phyloP scores from a whole-genome alignment of 768 basidiomycete species.

The Mycena vulgaris region DNA sequence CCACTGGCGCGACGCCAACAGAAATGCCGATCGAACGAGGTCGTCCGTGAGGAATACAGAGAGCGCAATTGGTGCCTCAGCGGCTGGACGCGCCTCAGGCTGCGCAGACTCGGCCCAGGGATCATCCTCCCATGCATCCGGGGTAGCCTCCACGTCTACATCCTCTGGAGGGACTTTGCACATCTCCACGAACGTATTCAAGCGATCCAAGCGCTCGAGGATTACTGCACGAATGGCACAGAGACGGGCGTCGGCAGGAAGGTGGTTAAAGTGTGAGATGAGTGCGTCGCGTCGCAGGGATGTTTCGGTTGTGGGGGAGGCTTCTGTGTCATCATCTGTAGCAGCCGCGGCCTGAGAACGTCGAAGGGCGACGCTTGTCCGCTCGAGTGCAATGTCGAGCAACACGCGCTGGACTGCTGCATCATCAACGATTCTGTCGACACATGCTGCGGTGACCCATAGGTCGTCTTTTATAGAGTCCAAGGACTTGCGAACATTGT shows the following conservation, averaged over 20 bases:
- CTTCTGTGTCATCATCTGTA: slow-evolving; percentile 40
- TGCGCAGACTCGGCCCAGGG: slow-evolving; percentile 76
- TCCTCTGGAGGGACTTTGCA: slow-evolving; percentile 57
- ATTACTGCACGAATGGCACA: slow-evolving; percentile 78
- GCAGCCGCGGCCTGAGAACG: slow-evolving; percentile 59
- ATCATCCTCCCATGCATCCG: slow-evolving; percentile 84
- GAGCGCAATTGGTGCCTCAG: slow-evolving; percentile 66
- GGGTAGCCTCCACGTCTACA: slow-evolving; percentile 62
- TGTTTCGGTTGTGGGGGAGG: slow-evolving; percentile 10
- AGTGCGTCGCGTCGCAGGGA: slow-evolving; percentile 49
- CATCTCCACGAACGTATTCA: slow-evolving; percentile 82
- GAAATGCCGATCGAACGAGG: slow-evolving; percentile 71
- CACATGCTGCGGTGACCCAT: slow-evolving; percentile 84
- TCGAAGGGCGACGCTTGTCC: slow-evolving; percentile 66
- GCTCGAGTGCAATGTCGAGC: slow-evolving; percentile 73
- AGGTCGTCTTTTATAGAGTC: slow-evolving; percentile 72
- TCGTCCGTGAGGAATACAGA: slow-evolving; percentile 74
- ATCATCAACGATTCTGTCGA: slow-evolving; percentile 77
- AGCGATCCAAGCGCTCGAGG: slow-evolving; percentile 75
- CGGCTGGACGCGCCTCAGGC: slow-evolving; percentile 45
- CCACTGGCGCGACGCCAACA: slow-evolving; percentile 75
- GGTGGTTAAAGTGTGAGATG: slow-evolving; percentile 67
- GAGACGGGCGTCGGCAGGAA: slow-evolving; percentile 74
- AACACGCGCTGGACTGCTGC: slow-evolving; percentile 69
- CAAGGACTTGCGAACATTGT: slow-evolving; percentile 64